These are phyloP conservation scores for Tolypocladium paradoxum DNA, from an alignment of 2,329 filamentous ascomycete genomes.

Conservation along the genomic window DNA sequence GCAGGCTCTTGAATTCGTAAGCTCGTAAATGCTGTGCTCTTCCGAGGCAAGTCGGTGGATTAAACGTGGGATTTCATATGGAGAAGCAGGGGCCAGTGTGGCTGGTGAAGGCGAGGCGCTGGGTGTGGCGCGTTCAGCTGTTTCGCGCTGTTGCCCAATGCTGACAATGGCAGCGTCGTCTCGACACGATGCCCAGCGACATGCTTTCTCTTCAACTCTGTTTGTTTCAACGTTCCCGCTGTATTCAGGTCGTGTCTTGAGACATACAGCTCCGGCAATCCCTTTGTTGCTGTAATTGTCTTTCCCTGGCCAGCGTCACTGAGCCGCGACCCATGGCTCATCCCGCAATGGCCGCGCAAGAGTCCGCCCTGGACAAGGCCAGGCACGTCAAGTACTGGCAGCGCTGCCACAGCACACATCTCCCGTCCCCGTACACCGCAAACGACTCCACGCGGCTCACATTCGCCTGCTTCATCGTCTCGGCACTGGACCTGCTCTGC, in stretches of 20 bases:
- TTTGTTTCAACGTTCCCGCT: background rate
- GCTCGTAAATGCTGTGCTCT: too few relatives aligned
- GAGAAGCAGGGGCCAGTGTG: background rate
- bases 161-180: background rate
- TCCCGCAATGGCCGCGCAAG: background rate
- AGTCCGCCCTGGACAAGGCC: conserved; percentile 39
- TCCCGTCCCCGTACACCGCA: conserved; percentile 74
- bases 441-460: conserved; percentile 88
- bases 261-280: too few relatives aligned
- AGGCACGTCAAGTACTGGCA: conserved; percentile 87
- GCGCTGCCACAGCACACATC: conserved; percentile 69
- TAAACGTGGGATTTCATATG: too few relatives aligned
- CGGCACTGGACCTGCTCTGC: conserved; percentile 72
- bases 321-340: too few relatives aligned
- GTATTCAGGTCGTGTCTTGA: too few relatives aligned
- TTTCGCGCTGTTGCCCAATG: too few relatives aligned
- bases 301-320: background rate
- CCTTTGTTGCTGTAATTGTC: background rate
- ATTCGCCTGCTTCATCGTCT: conserved; percentile 80
- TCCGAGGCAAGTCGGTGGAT: too few relatives aligned
- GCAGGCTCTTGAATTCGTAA: too few relatives aligned
- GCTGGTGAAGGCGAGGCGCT: background rate
- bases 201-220: background rate
- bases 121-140: background rate
- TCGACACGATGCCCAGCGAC: too few relatives aligned